Percentiles rank a stretch among this genome's conserved stretches.
phyloP scores from a whole-genome alignment of 768 basidiomycete genomes.

The Mrakia hoshinonis region DNA sequence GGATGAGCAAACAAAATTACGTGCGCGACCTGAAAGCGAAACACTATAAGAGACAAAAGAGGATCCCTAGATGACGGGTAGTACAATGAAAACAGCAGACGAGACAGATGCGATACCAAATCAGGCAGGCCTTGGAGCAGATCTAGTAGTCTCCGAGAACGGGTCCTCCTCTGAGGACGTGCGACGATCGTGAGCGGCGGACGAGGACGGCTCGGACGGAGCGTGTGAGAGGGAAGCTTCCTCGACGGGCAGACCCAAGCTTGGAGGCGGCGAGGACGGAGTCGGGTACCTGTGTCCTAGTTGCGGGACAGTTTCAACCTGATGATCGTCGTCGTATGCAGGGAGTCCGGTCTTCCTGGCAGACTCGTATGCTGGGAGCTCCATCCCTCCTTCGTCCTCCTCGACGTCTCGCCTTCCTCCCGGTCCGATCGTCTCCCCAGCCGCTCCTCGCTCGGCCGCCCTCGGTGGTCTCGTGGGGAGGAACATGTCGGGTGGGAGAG shows the following conservation, averaged over 20 bases:
- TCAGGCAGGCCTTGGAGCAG: too few relatives aligned
- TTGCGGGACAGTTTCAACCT: not conserved
- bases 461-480: not conserved
- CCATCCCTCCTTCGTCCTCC: not conserved
- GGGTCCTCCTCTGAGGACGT: too few relatives aligned
- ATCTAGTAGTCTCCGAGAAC: too few relatives aligned
- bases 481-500: not conserved
- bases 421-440: not conserved
- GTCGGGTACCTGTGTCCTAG: not conserved
- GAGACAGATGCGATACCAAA: not conserved
- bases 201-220: too few relatives aligned
- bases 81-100: too few relatives aligned
- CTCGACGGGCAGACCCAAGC: not conserved
- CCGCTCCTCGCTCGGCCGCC: not conserved
- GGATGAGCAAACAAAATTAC: too few relatives aligned
- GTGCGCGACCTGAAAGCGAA: too few relatives aligned
- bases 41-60: too few relatives aligned
- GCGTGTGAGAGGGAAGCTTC: not conserved
- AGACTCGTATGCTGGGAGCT: not conserved
- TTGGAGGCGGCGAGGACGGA: not conserved
- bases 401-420: slow-evolving; percentile 4
- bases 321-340: not conserved
- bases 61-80: too few relatives aligned
- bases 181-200: too few relatives aligned
- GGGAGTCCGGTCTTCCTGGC: not conserved